Percentiles rank a stretch among this genome's conserved stretches.
These are phyloP conservation scores for Mucuna pruriens DNA, from an alignment of 306 rosid genomes.

Conservation along the genomic window DNA sequence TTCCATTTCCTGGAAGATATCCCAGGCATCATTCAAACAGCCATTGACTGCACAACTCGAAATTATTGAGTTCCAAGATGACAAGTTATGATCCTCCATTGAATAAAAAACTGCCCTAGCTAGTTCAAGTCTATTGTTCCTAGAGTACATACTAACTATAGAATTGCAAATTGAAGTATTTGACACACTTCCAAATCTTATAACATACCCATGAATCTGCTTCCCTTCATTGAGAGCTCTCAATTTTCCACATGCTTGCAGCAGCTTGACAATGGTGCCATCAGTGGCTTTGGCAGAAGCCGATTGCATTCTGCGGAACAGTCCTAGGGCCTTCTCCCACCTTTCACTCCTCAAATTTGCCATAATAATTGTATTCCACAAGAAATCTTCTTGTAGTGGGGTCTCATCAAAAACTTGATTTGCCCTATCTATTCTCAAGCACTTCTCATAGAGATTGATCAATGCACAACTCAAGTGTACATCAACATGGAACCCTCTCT, in stretches of 20 bases:
- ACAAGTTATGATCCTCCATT: conserved; percentile 53
- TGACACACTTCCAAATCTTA: conserved; percentile 48
- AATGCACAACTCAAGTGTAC: conserved; percentile 62
- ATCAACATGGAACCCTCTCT: conserved; percentile 63
- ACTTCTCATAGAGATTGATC: conserved; percentile 59
- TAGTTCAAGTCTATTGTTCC: conserved; percentile 50
- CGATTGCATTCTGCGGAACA: conserved; percentile 56
- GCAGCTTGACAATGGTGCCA: conserved; percentile 55
- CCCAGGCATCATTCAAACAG: conserved; percentile 53
- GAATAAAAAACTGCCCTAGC: conserved; percentile 63
- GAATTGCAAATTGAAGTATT: conserved; percentile 66
- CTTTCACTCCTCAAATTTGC: conserved; percentile 64
- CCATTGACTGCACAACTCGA: conserved; percentile 53
- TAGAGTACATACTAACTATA: conserved; percentile 72
- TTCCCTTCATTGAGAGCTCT: conserved; percentile 72
- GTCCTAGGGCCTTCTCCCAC: conserved; percentile 53
- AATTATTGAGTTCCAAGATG: conserved; percentile 79
- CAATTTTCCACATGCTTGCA: conserved; percentile 75
- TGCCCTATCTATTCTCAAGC: conserved; percentile 59
- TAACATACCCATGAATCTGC: conserved; percentile 77
- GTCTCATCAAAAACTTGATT: conserved; percentile 60
- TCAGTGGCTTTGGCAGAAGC: conserved; percentile 47
- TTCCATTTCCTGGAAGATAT: conserved; percentile 50
- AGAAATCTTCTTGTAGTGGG: conserved; percentile 49
- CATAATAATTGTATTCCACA: conserved; percentile 69